Base-by-base conservation (phyloP, 108 stramenopile genomes). In the Fragilariopsis cylindrus region DNA sequence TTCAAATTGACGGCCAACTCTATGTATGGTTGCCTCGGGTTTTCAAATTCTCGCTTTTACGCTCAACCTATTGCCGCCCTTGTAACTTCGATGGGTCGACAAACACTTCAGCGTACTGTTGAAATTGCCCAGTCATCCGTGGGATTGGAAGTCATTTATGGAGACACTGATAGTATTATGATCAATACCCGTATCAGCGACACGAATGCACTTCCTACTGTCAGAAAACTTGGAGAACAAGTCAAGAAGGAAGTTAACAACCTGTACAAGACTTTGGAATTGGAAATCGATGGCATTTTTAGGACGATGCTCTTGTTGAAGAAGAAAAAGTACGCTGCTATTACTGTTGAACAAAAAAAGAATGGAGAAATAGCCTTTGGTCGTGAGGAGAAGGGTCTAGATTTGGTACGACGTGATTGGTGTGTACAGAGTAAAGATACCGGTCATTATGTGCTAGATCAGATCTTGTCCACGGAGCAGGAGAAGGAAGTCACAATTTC, bases 1-100 rank as follows among this genome's bases (percentile, higher is more conserved):
- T 82, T 99, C 55, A 99, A 99, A 75, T 84, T 99, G 56, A 98
- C 97, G 18, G 99, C 99, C 73, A 99, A 99, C 93, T 97, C 97
- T 12, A 99, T 99, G 99, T 99, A 99, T 76, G 99, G 99, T 48
- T 99, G 99, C 77, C 89, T 99, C 30, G 99, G 98, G 41, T 99
- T 99, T 81, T 88, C 93, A 42, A 80, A 93, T 76, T 97, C 95
- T 55, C 89, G 99, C 6, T 99, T 99, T 82, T 99, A 87, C 73
- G 99, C 99, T 44, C 92, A 97, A 74, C 98, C 99, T 19, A 97
- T 99, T 70, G 99, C 99, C 39, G 99, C 99, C 8, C 84, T 99
- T 45, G 91, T 99, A 56, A 99, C 99, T 60, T 86, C 97, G 57
- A 92, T 96, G 96, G 99, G 99, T 46, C 94, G 99, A 53, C 97